These are phyloP conservation scores for Hypoxylon lienhwacheense DNA, from an alignment of 495 filamentous ascomycete species.

Conservation along the genomic window DNA sequence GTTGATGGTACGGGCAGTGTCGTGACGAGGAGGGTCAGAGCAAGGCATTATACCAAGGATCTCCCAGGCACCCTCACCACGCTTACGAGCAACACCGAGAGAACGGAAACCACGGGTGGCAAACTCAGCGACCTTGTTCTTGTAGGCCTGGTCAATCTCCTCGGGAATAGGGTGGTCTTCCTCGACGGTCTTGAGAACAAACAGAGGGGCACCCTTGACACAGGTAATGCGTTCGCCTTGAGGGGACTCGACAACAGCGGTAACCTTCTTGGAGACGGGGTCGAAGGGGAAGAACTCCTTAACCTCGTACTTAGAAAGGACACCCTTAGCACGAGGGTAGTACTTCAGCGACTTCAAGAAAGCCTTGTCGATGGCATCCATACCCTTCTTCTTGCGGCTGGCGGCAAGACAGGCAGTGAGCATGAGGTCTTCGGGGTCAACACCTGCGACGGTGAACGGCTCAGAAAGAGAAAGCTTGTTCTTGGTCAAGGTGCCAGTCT, in stretches of 20 bases:
- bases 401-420: conserved; percentile 88
- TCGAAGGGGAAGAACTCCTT: conserved; percentile 87
- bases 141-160: conserved; percentile 75
- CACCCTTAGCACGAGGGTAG: conserved; percentile 76
- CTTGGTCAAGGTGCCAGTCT: conserved; percentile 91
- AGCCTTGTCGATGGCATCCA: conserved; percentile 93
- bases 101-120: conserved; percentile 90
- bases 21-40: conserved; percentile 86
- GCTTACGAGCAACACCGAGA: conserved; percentile 87
- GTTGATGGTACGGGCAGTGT: conserved; percentile 85
- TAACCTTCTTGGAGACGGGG: conserved; percentile 92
- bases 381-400: conserved; percentile 90
- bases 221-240: conserved; percentile 80
- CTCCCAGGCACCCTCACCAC: conserved; percentile 75
- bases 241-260: conserved; percentile 77
- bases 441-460: conserved; percentile 77
- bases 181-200: conserved; percentile 80
- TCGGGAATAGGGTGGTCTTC: conserved; percentile 76
- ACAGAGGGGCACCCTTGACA: conserved; percentile 87
- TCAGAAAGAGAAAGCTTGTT: conserved; percentile 87
- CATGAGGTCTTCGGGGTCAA: conserved; percentile 84
- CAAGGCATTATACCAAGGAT: conserved; percentile 94
- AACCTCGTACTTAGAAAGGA: conserved; percentile 74
- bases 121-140: conserved; percentile 88
- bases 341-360: conserved; percentile 80